Base-by-base conservation (phyloP, 495 filamentous ascomycete genomes). In the Podospora anserina region DNA sequence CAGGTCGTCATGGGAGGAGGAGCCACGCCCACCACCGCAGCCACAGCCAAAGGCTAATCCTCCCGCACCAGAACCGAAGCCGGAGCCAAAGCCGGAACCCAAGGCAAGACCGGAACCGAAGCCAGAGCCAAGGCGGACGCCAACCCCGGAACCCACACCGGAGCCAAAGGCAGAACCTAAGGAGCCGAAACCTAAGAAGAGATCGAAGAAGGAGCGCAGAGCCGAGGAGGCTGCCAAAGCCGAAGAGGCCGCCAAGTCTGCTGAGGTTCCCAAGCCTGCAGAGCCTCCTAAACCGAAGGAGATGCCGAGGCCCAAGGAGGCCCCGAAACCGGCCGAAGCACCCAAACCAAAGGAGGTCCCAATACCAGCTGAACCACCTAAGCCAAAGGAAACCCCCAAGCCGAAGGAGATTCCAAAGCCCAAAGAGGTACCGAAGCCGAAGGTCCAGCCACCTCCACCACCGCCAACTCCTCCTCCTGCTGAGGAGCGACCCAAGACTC, bases 1-100 rank as follows among this genome's bases (percentile, higher is more conserved):
- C 70, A 80, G 68, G 11, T 79, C 82, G 11, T 79, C 82, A 6
- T 83, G 82, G 84, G 78, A 84, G 34, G 74, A 75, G 34, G 56
- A 69, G 7, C n/a, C 68, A 61, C 71, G 79, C 68, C 71, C 74
- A 58, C 77, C 79, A 27, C 70, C 70, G 54, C 71, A 66, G 66
- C 70, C 65, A 39, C 71, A 72, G 23, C 63, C 67, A 5, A 62
- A 68, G 61, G 61, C 61, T 63, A 63, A 63, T 63, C 61, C 61
- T 39, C 61, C 28, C 23, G 26, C 61, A 63, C 63, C 65, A 2
- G 69, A 74, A 16, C 71, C 69, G 3, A 64, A 68, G 34, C 68
- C 69, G n/a, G 39, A 61, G 16, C 44, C 61, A 0, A 60, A 44
- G 23, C 53, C 63, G 0, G 65, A 58, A 56, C 66, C 69, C 3